These are phyloP conservation scores for Plasmodium gallinaceum DNA, from an alignment of 169 alveolate genomes.

Conservation along the genomic window DNA sequence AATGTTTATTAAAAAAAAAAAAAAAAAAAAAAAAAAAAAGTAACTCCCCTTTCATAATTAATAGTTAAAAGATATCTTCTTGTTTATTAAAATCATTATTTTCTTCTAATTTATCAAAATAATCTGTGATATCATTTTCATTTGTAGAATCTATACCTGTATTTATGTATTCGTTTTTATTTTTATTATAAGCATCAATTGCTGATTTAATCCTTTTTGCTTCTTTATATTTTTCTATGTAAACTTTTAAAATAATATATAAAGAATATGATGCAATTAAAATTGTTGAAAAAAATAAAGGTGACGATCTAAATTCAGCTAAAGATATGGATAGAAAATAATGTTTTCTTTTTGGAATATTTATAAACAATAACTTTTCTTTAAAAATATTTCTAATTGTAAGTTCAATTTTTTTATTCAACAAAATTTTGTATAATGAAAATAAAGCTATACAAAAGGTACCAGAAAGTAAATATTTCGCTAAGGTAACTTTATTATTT, in stretches of 20 bases:
- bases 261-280: slow-evolving; percentile 71
- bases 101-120: slow-evolving; percentile 30
- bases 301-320: slow-evolving; percentile 65
- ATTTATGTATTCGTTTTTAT: slow-evolving; percentile 66
- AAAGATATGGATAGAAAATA: slow-evolving; percentile 26
- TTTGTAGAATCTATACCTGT: slow-evolving; percentile 64
- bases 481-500: slow-evolving; percentile 24
- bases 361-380: slow-evolving; percentile 34
- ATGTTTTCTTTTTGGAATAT: slow-evolving; percentile 22
- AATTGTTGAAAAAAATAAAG: slow-evolving; percentile 69
- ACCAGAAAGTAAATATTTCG: slow-evolving; percentile 39
- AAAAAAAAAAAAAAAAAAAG: slow-evolving; percentile 2
- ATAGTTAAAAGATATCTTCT: slow-evolving; percentile 5
- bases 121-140: slow-evolving; percentile 25
- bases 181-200: slow-evolving; percentile 58
- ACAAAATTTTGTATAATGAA: slow-evolving; percentile 31
- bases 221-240: slow-evolving; percentile 76
- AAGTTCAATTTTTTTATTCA: slow-evolving; percentile 57
- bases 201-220: slow-evolving; percentile 71
- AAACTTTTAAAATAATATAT: slow-evolving; percentile 71
- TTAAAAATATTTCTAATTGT: slow-evolving; percentile 24
- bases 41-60: background rate
- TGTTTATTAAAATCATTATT: slow-evolving; percentile 21
- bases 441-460: slow-evolving; percentile 47
- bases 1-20: slow-evolving; percentile 6